phyloP scores from a whole-genome alignment of 2,329 filamentous ascomycete genomes.

The Herpotrichia juniperi region DNA sequence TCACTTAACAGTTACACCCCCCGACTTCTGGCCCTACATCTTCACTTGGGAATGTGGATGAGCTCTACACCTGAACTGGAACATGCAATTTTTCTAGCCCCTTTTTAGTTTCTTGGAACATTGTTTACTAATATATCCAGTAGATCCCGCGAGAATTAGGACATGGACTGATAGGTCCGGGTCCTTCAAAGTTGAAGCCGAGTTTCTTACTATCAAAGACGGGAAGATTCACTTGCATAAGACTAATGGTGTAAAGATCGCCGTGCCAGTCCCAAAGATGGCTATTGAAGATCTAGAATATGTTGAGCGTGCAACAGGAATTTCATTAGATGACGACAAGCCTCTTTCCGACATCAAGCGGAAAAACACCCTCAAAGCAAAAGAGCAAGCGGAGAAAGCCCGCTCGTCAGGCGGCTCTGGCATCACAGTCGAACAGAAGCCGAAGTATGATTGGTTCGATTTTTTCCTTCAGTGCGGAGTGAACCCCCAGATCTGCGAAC shows the following conservation, averaged over 20 bases:
- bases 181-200: constrained; percentile 95
- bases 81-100: neutral
- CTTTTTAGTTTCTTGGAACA: neutral
- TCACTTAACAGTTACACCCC: neutral
- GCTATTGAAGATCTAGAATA: constrained; percentile 93
- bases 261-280: constrained; percentile 95
- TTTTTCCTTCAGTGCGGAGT: constrained; percentile 96
- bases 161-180: constrained; percentile 96
- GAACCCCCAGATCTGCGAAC: constrained; percentile 88
- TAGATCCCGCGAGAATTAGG: constrained; percentile 77
- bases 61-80: neutral
- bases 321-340: constrained; percentile 90
- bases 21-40: neutral
- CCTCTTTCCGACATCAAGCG: constrained; percentile 81
- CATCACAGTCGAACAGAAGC: constrained; percentile 69
- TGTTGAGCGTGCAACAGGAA: constrained; percentile 84
- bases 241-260: constrained; percentile 97
- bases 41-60: neutral
- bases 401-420: constrained; percentile 56
- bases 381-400: constrained; percentile 50
- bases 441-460: constrained; percentile 97
- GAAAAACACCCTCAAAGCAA: constrained; percentile 54
- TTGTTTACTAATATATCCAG: constrained; percentile 14
- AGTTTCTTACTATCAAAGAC: constrained; percentile 92
- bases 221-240: constrained; percentile 98